These are phyloP conservation scores for Diplodia corticola DNA, from an alignment of 2,329 filamentous ascomycete genomes.

Conservation along the genomic window DNA sequence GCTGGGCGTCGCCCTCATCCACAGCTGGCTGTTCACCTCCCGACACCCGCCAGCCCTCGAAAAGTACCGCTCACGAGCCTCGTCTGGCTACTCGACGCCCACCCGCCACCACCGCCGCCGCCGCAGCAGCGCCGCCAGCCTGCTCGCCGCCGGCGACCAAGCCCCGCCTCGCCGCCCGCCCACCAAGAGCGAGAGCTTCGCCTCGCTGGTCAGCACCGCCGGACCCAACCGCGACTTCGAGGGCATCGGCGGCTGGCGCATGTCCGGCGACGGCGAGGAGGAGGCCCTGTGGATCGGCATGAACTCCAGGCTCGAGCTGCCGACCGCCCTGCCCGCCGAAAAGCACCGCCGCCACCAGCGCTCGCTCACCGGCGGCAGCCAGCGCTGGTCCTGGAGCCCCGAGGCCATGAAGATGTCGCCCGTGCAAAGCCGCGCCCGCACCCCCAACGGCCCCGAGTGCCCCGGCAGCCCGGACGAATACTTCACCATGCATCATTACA, in stretches of 20 bases:
- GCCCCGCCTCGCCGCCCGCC: conserved; percentile 25
- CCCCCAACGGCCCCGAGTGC: conserved; percentile 7
- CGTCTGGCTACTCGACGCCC: conserved; percentile 20
- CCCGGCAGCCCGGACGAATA: conserved; percentile 23
- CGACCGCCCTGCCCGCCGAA: conserved; percentile 32
- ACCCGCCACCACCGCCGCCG: conserved; percentile 19
- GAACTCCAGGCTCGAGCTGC: conserved; percentile 44
- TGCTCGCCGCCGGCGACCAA: conserved; percentile 19
- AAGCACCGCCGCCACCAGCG: conserved; percentile 32
- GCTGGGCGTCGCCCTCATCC: conserved; percentile 42
- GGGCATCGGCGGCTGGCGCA: conserved; percentile 45
- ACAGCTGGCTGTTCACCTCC: conserved; percentile 36
- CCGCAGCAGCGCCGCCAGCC: conserved; percentile 23
- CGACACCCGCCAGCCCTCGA: conserved; percentile 26
- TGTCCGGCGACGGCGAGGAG: conserved; percentile 41
- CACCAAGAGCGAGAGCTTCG: conserved; percentile 38
- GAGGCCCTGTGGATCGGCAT: conserved; percentile 48
- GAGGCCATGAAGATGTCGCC: conserved; percentile 42
- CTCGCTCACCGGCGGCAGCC: conserved; percentile 36
- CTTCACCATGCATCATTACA: conserved; percentile 23
- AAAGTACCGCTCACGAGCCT: conserved; percentile 26
- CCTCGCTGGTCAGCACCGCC: conserved; percentile 36
- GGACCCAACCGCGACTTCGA: conserved; percentile 44
- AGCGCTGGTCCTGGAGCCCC: conserved; percentile 33
- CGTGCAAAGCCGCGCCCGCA: conserved; percentile 25